These are phyloP conservation scores for Stemphylium beticola DNA, from an alignment of 2,329 filamentous ascomycete species.

Conservation along the genomic window DNA sequence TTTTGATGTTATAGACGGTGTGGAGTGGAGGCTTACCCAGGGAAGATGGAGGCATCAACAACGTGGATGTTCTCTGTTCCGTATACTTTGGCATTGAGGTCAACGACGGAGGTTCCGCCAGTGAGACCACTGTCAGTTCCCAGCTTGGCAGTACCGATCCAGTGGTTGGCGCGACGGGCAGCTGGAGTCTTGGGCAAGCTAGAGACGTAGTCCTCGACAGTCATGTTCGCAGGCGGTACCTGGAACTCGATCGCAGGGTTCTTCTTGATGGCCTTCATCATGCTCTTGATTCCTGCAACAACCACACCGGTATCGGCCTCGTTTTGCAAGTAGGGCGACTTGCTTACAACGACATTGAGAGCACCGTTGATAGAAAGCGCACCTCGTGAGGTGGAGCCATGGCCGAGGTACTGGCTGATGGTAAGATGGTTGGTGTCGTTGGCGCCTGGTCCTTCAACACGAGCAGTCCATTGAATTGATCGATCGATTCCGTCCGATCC, in stretches of 20 bases:
- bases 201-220: slow-evolving; percentile 63
- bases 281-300: slow-evolving; percentile 67
- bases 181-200: slow-evolving; percentile 49
- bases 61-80: slow-evolving; percentile 55
- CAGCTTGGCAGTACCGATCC: slow-evolving; percentile 64
- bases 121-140: slow-evolving; percentile 53
- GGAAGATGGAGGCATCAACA: slow-evolving; percentile 57
- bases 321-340: slow-evolving; percentile 64
- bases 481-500: slow-evolving; percentile 65
- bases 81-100: slow-evolving; percentile 58
- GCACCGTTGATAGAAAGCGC: slow-evolving; percentile 65
- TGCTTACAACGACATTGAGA: slow-evolving; percentile 65
- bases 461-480: slow-evolving; percentile 70
- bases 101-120: slow-evolving; percentile 55
- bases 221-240: slow-evolving; percentile 58
- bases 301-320: slow-evolving; percentile 67
- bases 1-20: background rate
- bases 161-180: slow-evolving; percentile 54
- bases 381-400: slow-evolving; percentile 67
- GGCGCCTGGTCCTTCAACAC: slow-evolving; percentile 63
- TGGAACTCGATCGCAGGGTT: slow-evolving; percentile 64
- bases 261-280: slow-evolving; percentile 61
- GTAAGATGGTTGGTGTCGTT: slow-evolving; percentile 50
- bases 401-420: slow-evolving; percentile 65
- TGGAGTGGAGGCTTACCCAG: slow-evolving; percentile 37